Evolutionary conservation across 116 monocot genomes (phyloP).

Genomic region (Dioscorea cayenensis): DNA sequence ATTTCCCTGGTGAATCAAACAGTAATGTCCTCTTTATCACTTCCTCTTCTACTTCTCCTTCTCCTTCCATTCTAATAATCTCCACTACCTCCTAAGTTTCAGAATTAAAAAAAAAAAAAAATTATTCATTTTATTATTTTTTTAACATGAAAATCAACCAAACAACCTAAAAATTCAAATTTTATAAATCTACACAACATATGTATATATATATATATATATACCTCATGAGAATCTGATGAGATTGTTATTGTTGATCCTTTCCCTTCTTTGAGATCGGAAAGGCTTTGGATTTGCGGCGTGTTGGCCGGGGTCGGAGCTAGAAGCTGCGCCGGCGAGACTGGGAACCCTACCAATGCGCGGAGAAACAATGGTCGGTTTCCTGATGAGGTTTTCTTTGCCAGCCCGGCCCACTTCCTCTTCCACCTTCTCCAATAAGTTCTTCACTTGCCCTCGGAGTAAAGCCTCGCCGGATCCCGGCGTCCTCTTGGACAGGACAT

Average conservation of each 20-base stretch:
- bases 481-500: constrained; percentile 19
- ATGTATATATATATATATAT: not conserved
- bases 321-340: constrained; percentile 50
- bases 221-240: not conserved
- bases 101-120: no score
- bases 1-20: constrained; percentile 73
- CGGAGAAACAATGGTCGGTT: constrained; percentile 17
- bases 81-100: no score
- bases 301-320: constrained; percentile 93
- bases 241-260: not conserved
- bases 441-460: constrained; percentile 85
- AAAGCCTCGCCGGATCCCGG: constrained; percentile 85
- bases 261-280: not conserved
- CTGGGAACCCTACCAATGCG: constrained; percentile 23
- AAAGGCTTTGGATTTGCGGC: constrained; percentile 22
- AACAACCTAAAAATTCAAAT: not conserved
- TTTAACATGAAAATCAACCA: not conserved
- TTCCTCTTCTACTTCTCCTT: not conserved
- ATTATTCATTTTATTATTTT: not conserved
- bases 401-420: constrained; percentile 43
- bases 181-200: not conserved
- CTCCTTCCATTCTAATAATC: not conserved
- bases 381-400: constrained; percentile 12
- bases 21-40: constrained; percentile 62
- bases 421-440: constrained; percentile 69